phyloP scores from a whole-genome alignment of 345 rosid genomes.

The Ailanthus altissimus region DNA sequence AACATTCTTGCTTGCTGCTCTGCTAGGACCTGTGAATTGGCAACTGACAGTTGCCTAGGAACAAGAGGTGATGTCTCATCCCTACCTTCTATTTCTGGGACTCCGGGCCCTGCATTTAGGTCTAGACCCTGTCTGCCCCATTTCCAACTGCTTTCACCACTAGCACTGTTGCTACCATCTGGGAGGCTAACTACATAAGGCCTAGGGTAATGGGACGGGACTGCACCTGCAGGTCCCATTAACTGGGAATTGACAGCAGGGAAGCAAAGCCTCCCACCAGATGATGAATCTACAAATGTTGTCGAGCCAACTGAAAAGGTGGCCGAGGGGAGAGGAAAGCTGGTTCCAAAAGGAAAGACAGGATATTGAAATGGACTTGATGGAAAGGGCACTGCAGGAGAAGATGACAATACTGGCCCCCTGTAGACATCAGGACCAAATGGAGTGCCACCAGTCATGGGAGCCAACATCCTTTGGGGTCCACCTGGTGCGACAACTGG shows the following conservation, averaged over 20 bases:
- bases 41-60: constrained; percentile 53
- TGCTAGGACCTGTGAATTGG: constrained; percentile 49
- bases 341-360: constrained; percentile 55
- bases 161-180: constrained; percentile 49
- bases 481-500: constrained; percentile 57
- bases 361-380: constrained; percentile 74
- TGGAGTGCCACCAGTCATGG: constrained; percentile 50
- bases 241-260: constrained; percentile 68
- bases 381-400: constrained; percentile 73
- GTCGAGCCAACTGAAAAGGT: constrained; percentile 63
- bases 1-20: constrained; percentile 78
- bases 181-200: constrained; percentile 66
- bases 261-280: constrained; percentile 63
- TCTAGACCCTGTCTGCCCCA: constrained; percentile 77
- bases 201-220: constrained; percentile 56
- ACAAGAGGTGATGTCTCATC: constrained; percentile 54
- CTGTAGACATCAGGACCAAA: constrained; percentile 64
- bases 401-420: constrained; percentile 70
- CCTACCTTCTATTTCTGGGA: constrained; percentile 61
- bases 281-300: constrained; percentile 62
- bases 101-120: constrained; percentile 83
- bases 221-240: constrained; percentile 52
- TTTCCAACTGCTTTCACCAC: constrained; percentile 52
- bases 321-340: constrained; percentile 63
- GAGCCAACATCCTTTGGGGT: constrained; percentile 66